Base-by-base conservation (phyloP, 208 protist genomes). In the Trypanosomatidae sp. region DNA sequence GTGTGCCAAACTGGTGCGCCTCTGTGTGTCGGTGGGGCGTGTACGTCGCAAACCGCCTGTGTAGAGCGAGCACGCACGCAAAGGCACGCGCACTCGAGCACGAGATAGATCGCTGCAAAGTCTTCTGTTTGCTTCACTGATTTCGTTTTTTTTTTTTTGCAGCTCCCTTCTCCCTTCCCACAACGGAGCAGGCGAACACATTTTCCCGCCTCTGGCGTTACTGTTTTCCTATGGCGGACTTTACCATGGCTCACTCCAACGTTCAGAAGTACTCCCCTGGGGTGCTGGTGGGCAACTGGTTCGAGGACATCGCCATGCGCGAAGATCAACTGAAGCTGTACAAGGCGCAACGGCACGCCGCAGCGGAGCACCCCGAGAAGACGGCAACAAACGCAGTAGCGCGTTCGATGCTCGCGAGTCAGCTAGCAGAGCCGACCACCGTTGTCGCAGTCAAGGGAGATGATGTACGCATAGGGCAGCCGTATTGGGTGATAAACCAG, bases 261-360 rank as follows among this genome's bases (percentile, higher is more conserved):
- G 82, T 82, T 30, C 73, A 80, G 44, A 43, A 73, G 79, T 97
- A 96, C 86, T 94, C 88, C 30, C 89, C 87, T 39, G 87, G 93
- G 28, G 91, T 95, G 17, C 78, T 96, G 59, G 77, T 95, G 28
- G 93, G 93, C 9, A 97, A 97, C 71, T 97, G 93, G 91, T 85
- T 88, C 28, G 91, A 97, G 70, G 91, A 97, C 64, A 89, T 92
- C 79, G 80, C 80, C 6, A 70, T 86, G 46, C 82, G 77, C 55
- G 87, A 94, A 66, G 90, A 93, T 62, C 87, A 91, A 68, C 76
- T 94, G 44, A 79, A 68, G 50, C 73, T 90, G 56, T 96, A 93
- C 85, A 81, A 82, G 33, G 30, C 56, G 13, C 77, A 68, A 33
- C 69, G 69, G 39, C 49, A 49, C 1, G 36, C 62, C 25, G 69